Conservation (phyloP, 768 basidiomycete genomes). For the Mycena capillaripes region DNA sequence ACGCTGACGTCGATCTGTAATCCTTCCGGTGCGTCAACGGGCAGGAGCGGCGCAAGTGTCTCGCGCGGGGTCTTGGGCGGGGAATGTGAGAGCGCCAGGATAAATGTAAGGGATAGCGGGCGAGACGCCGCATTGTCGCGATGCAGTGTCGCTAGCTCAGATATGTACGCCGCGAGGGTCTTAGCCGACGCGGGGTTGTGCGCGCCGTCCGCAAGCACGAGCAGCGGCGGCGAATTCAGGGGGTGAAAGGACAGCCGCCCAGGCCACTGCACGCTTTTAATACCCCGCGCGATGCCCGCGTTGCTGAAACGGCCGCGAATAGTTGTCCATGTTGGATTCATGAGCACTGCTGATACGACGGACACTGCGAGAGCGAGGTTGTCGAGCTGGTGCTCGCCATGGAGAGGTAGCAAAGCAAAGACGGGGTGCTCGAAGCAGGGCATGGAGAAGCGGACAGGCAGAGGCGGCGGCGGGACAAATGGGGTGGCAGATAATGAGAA, state of each 20-base stretch:
- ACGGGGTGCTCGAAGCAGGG: slow-evolving; percentile 61
- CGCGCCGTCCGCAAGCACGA: slow-evolving; percentile 91
- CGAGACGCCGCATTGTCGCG: slow-evolving; percentile 5
- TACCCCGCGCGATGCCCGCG: slow-evolving; percentile 67
- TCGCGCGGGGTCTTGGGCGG: slow-evolving; percentile 86
- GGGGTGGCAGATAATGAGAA: slow-evolving; percentile 50
- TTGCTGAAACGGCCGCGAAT: slow-evolving; percentile 58
- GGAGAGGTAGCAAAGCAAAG: slow-evolving; percentile 70
- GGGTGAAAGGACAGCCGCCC: slow-evolving; percentile 85
- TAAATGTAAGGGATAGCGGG: slow-evolving; percentile 68
- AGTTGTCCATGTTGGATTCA: slow-evolving; percentile 50
- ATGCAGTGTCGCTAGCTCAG: slow-evolving; percentile 44
- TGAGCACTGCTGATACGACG: slow-evolving; percentile 70
- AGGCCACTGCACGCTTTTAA: slow-evolving; percentile 77
- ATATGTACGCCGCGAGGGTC: slow-evolving; percentile 77
- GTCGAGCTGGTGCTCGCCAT: slow-evolving; percentile 87
- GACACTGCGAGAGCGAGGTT: slow-evolving; percentile 83
- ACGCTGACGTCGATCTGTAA: slow-evolving; percentile 55
- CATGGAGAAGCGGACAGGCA: slow-evolving; percentile 59
- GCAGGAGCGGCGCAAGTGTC: slow-evolving; percentile 78
- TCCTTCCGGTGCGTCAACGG: slow-evolving; percentile 48
- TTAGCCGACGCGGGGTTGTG: slow-evolving; percentile 88
- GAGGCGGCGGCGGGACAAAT: slow-evolving; percentile 53
- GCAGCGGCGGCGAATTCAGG: slow-evolving; percentile 38
- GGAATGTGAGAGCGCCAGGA: slow-evolving; percentile 88